Percentiles rank a stretch among this genome's conserved stretches.
Conservation (phyloP, 2,329 filamentous ascomycete species). For the Byssoonygena ceratinophila region DNA sequence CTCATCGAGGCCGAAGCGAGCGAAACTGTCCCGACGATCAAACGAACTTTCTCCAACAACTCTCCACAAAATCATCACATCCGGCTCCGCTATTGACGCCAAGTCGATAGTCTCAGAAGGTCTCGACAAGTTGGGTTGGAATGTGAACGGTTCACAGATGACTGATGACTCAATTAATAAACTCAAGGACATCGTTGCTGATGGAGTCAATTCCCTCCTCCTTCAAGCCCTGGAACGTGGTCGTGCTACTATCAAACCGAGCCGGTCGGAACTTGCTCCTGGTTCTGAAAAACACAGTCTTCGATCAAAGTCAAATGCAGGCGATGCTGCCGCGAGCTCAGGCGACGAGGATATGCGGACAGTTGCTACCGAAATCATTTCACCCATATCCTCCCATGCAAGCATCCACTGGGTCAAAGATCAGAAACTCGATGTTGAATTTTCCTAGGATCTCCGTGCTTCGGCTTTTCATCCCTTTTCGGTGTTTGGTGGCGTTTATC, state of each 20-base stretch:
- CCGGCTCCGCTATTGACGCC: slow-evolving; percentile 28
- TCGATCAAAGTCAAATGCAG: slow-evolving; percentile 5
- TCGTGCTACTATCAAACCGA: slow-evolving; percentile 28
- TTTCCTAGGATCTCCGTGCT: neutral
- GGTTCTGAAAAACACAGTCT: slow-evolving; percentile 23
- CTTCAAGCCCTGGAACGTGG: slow-evolving; percentile 30
- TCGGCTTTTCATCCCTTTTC: neutral
- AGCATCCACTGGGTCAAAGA: neutral
- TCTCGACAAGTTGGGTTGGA: slow-evolving; percentile 29
- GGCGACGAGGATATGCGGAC: slow-evolving; percentile 13
- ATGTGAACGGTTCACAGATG: slow-evolving; percentile 26
- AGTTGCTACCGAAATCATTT: slow-evolving; percentile 17
- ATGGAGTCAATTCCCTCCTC: slow-evolving; percentile 28
- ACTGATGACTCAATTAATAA: slow-evolving; percentile 33
- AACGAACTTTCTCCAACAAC: slow-evolving; percentile 19
- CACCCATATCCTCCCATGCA: slow-evolving; percentile 8
- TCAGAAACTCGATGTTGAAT: neutral
- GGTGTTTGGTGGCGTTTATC: slow-evolving; percentile 8
- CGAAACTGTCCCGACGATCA: slow-evolving; percentile 28
- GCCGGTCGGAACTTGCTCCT: slow-evolving; percentile 24
- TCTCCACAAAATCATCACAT: slow-evolving; percentile 24
- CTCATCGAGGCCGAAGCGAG: slow-evolving; percentile 27
- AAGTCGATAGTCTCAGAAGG: slow-evolving; percentile 26
- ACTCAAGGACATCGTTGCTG: slow-evolving; percentile 29
- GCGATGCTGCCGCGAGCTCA: neutral